Conservation (phyloP, 768 basidiomycete genomes). For the Mycena crocata region DNA sequence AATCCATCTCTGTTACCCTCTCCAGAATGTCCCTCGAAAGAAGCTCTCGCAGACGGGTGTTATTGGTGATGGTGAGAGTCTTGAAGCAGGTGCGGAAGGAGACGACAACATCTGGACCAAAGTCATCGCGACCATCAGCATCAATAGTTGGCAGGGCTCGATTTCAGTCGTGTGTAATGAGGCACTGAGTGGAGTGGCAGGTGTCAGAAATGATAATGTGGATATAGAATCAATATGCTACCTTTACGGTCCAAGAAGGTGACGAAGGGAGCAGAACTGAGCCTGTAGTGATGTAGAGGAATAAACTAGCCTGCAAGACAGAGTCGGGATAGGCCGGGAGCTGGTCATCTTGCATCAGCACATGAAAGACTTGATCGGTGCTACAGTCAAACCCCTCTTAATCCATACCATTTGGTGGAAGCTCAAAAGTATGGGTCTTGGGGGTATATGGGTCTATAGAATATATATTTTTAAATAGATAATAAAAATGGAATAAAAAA, state of each 20-base stretch:
- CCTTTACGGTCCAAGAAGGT: constrained; percentile 2
- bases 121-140: constrained; percentile 7
- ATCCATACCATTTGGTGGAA: too few species aligned
- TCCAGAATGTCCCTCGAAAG: background rate
- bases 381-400: too few species aligned
- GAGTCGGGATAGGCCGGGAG: background rate
- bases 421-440: too few species aligned
- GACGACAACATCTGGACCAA: background rate
- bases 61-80: constrained; percentile 9
- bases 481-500: too few species aligned
- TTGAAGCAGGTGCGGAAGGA: constrained; percentile 12
- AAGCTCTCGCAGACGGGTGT: background rate
- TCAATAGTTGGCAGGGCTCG: background rate
- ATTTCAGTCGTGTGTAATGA: constrained; percentile 6
- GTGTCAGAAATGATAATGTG: background rate
- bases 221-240: background rate
- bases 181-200: background rate
- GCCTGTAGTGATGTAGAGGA: constrained; percentile 14
- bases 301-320: background rate
- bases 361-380: background rate
- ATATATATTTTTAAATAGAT: too few species aligned
- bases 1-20: background rate
- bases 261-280: background rate
- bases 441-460: too few species aligned
- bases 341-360: background rate